Evolutionary conservation across 2,329 filamentous ascomycete species (phyloP), one percentile per base, ranked within the genome.

Genomic region (Nakataea oryzae): DNA sequence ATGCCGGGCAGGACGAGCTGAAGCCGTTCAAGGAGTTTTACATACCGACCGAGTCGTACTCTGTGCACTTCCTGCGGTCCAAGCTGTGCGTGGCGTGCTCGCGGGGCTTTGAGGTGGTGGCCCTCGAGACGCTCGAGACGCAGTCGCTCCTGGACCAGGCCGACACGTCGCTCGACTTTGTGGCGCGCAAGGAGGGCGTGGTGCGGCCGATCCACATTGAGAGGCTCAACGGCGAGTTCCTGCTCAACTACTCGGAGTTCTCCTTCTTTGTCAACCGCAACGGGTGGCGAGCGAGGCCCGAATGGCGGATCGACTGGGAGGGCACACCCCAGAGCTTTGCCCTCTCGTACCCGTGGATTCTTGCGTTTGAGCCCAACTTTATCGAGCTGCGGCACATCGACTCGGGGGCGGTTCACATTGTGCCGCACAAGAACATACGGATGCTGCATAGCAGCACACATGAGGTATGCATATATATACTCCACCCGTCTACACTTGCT

Each of bases 191-290:
- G 73, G 93, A 97, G 75, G 91, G 91, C 69, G 91, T 95, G 70
- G 41, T 50, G 41, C 92, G 90, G 73, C 93, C 95, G 3, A 96
- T 99, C 66, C 93, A 97, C 71, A 97, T 99, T 67, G 96, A 99
- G 75, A 89, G 95, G 57, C 87, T 97, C 72, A 96, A 96, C 68
- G 93, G 93, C 73, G 95, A 99, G 72, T 99, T 99, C 80, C 76
- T 99, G 68, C 86, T 99, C 66, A 97, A 97, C 75, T 99, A 99
- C 77, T 95, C 91, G 5, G 95, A 99, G 74, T 99, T 97, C 76
- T 96, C 91, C 14, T 99, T 99, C 84, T 99, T 97, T 71, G 95
- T 99, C 72, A 97, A 99, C 76, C 86, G 95, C 70, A 97, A 99
- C 74, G 95, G 95, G 50, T 99, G 95, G 95, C 87, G 95, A 65